These are phyloP conservation scores for Ceratocystis huliohia DNA, from an alignment of 2,329 filamentous ascomycete genomes.

Conservation along the genomic window DNA sequence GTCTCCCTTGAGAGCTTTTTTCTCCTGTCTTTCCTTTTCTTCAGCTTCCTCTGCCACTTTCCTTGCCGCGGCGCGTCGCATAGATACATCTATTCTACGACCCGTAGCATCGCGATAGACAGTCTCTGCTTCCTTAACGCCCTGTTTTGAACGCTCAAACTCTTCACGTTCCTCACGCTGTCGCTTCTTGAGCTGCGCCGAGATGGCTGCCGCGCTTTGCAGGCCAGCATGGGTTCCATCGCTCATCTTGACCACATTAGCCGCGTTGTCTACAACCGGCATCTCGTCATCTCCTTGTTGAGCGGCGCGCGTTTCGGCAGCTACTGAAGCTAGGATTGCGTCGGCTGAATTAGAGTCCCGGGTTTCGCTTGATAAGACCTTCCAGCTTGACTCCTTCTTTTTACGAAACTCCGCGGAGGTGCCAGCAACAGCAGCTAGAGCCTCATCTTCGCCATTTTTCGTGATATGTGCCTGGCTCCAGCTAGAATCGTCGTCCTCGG, in stretches of 20 bases:
- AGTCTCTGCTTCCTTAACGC: constrained; percentile 47
- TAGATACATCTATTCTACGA: constrained; percentile 80
- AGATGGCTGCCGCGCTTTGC: constrained; percentile 70
- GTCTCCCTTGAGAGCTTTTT: constrained; percentile 66
- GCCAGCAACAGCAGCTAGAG: constrained; percentile 36
- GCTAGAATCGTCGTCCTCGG: constrained; percentile 48
- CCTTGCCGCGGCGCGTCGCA: constrained; percentile 80
- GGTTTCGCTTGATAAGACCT: constrained; percentile 43
- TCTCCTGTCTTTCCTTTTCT: constrained; percentile 54
- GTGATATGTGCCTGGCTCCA: constrained; percentile 34
- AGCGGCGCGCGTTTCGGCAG: constrained; percentile 49
- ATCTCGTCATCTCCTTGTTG: constrained; percentile 37
- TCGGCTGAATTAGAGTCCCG: constrained; percentile 44
- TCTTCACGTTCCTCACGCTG: constrained; percentile 49
- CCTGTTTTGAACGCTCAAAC: constrained; percentile 32
- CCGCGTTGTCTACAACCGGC: constrained; percentile 32
- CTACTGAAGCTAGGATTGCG: constrained; percentile 61
- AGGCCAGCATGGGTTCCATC: constrained; percentile 79
- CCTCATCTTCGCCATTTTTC: constrained; percentile 42
- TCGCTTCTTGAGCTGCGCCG: constrained; percentile 52
- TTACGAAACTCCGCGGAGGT: constrained; percentile 54
- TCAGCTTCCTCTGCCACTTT: constrained; percentile 52
- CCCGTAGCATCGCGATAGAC: constrained; percentile 93
- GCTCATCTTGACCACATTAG: constrained; percentile 56
- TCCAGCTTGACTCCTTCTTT: constrained; percentile 71